A percentile compares a stretch with the other conserved stretches of the same genome.
phyloP scores from a whole-genome alignment of 1,139 yeast species.

The Hyphopichia buzzinii region DNA sequence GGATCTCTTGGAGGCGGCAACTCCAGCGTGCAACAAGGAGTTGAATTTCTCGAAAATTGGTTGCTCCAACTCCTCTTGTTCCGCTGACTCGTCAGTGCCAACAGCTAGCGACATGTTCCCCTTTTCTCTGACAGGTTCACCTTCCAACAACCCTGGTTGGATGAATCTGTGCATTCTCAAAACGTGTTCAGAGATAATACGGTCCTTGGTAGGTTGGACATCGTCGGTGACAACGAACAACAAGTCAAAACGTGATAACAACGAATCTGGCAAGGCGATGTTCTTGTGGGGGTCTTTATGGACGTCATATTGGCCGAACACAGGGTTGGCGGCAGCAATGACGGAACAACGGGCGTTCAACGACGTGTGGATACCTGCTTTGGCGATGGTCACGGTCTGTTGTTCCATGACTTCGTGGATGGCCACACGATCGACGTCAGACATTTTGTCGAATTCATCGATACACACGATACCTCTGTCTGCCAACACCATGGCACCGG shows the following conservation, averaged over 20 bases:
- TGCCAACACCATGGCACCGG: constrained; percentile 99
- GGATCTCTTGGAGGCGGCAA: constrained; percentile 35
- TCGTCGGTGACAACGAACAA: constrained; percentile 96
- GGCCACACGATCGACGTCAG: constrained; percentile 94
- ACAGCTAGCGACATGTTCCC: constrained; percentile 71
- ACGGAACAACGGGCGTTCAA: constrained; percentile 96
- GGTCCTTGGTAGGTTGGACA: constrained; percentile 78
- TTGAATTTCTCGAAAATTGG: constrained; percentile 81
- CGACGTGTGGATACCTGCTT: constrained; percentile 97
- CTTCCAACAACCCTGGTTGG: constrained; percentile 88
- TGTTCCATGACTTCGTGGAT: constrained; percentile 99
- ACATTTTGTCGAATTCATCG: constrained; percentile 98
- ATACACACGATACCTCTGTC: constrained; percentile 97
- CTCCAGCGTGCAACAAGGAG: constrained; percentile 81
- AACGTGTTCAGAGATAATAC: constrained; percentile 91
- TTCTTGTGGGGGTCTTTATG: constrained; percentile 96
- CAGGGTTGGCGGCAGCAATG: constrained; percentile 98
- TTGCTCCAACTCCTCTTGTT: constrained; percentile 49
- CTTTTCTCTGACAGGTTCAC: constrained; percentile 88
- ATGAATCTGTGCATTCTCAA: constrained; percentile 88
- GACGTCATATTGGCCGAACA: constrained; percentile 93
- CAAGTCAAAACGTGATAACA: constrained; percentile 94
- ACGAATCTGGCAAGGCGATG: constrained; percentile 94
- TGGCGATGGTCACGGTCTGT: constrained; percentile 97
- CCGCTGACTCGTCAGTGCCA: constrained; percentile 60